These are phyloP conservation scores for Colletotrichum chrysophilum DNA, from an alignment of 2,329 filamentous ascomycete genomes.

Conservation along the genomic window DNA sequence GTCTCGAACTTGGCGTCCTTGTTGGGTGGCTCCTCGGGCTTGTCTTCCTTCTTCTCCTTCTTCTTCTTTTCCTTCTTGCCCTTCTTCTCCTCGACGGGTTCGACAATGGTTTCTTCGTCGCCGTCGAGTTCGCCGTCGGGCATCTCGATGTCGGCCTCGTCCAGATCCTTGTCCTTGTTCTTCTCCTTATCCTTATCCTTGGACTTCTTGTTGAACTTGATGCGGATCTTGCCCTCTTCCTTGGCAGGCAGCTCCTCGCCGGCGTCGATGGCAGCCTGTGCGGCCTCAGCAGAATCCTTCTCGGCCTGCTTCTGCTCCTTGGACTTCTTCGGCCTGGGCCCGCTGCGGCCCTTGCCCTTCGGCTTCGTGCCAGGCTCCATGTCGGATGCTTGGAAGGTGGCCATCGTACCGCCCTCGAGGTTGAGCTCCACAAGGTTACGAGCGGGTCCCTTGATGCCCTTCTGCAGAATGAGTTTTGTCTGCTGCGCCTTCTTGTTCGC, in stretches of 20 bases:
- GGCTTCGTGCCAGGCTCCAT: conserved; percentile 52
- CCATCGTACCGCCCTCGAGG: conserved; percentile 84
- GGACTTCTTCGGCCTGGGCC: conserved; percentile 84
- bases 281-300: conserved; percentile 83
- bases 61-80: conserved; percentile 53
- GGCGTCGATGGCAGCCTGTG: conserved; percentile 82
- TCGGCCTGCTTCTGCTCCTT: conserved; percentile 85
- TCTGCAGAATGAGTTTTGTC: conserved; percentile 85
- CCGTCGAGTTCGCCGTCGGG: conserved; percentile 33
- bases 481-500: conserved; percentile 92
- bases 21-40: conserved; percentile 54
- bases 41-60: conserved; percentile 49
- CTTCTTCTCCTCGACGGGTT: conserved; percentile 44
- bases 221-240: conserved; percentile 65
- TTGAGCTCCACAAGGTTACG: conserved; percentile 73
- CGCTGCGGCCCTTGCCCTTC: conserved; percentile 60
- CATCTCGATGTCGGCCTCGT: conserved; percentile 41
- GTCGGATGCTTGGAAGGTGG: conserved; percentile 78
- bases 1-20: conserved; percentile 76
- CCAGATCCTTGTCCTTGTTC: conserved; percentile 37
- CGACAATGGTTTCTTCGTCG: conserved; percentile 42
- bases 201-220: conserved; percentile 64
- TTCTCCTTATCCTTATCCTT: conserved; percentile 49
- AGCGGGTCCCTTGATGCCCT: conserved; percentile 81
- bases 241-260: conserved; percentile 73